Conservation (phyloP, 2,329 filamentous ascomycete genomes). For the Botrytis elliptica region DNA sequence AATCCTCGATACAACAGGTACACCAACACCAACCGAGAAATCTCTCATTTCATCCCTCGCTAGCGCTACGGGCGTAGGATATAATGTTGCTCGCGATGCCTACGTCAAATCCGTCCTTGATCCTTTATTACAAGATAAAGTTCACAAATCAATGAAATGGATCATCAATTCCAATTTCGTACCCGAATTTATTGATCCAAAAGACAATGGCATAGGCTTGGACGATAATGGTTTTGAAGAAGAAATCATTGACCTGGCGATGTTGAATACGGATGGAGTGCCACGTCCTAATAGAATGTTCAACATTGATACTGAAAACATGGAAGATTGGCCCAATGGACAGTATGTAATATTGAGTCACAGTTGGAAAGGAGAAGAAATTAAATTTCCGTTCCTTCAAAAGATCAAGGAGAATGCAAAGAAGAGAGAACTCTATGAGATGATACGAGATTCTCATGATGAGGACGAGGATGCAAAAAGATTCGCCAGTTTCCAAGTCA, state of each 20-base stretch:
- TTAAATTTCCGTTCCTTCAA: slow-evolving; percentile 36
- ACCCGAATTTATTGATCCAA: slow-evolving; percentile 20
- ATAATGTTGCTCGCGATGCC: slow-evolving; percentile 23
- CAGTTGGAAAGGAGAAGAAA: slow-evolving; percentile 40
- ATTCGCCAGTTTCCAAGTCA: slow-evolving; percentile 22
- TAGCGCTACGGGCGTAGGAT: slow-evolving; percentile 22
- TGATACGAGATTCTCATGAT: slow-evolving; percentile 21
- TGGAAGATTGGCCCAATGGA: slow-evolving; percentile 35
- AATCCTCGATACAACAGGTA: slow-evolving; percentile 21
- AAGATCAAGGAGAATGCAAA: slow-evolving; percentile 23
- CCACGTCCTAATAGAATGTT: slow-evolving; percentile 39
- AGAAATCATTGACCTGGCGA: slow-evolving; percentile 6
- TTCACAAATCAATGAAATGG: slow-evolving; percentile 25
- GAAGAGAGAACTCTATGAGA: slow-evolving; percentile 23
- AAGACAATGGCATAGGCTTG: not conserved
- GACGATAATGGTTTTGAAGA: slow-evolving; percentile 8
- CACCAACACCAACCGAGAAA: slow-evolving; percentile 22
- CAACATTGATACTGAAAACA: slow-evolving; percentile 39
- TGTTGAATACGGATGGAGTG: slow-evolving; percentile 24
- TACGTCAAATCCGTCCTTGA: slow-evolving; percentile 25
- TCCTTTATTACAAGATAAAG: slow-evolving; percentile 23
- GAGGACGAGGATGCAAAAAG: slow-evolving; percentile 21
- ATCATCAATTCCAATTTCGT: slow-evolving; percentile 22
- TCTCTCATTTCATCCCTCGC: slow-evolving; percentile 23
- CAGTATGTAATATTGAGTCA: slow-evolving; percentile 43